Conservation (phyloP, 345 rosid genomes). For the Sonneratia alba region DNA sequence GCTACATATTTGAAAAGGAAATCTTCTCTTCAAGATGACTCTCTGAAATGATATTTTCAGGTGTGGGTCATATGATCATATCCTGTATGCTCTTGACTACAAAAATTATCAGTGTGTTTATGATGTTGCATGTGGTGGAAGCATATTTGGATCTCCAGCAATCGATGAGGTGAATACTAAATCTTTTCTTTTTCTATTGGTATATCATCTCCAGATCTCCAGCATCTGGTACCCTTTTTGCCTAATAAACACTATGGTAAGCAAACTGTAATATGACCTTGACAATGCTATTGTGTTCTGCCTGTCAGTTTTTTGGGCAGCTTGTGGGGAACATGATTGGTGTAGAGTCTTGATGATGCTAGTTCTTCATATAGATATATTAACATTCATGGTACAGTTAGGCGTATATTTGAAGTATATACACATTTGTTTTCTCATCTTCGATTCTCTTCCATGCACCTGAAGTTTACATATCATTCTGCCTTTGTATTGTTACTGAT, state of each 20-base stretch:
- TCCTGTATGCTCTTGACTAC: conserved; percentile 83
- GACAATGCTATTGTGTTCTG: neutral
- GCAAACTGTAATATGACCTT: neutral
- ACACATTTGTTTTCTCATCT: neutral
- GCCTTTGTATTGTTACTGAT: too few relatives aligned
- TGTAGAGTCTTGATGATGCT: neutral
- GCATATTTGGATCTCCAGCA: conserved; percentile 83
- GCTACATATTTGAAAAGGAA: neutral
- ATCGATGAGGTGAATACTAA: conserved; percentile 60
- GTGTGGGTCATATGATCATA: conserved; percentile 93
- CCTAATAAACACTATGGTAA: neutral
- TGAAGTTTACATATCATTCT: too few relatives aligned
- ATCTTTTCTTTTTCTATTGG: conserved; percentile 1
- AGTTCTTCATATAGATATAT: neutral
- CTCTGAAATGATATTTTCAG: conserved; percentile 26
- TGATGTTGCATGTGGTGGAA: conserved; percentile 75
- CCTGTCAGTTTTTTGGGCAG: neutral
- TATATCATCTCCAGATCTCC: neutral
- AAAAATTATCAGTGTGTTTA: conserved; percentile 50
- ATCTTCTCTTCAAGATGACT: neutral
- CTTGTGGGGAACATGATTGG: neutral
- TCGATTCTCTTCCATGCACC: too few relatives aligned
- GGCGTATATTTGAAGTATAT: neutral
- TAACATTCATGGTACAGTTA: too few relatives aligned
- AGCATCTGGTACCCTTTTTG: neutral